These are phyloP conservation scores for Ilyonectria sp. DNA, from an alignment of 2,329 filamentous ascomycete genomes.

Conservation along the genomic window DNA sequence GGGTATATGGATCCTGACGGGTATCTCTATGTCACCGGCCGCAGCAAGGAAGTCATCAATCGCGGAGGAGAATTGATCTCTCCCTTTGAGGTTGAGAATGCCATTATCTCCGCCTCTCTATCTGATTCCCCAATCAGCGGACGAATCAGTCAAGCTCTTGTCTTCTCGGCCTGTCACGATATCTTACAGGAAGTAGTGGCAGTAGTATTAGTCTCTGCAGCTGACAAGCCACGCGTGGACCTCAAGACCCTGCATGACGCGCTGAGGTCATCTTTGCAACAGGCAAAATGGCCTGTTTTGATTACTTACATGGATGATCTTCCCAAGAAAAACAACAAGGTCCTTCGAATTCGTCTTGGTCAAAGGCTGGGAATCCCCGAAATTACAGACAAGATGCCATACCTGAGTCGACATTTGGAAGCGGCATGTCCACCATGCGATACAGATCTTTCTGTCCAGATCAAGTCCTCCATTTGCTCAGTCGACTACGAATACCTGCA, in stretches of 20 bases:
- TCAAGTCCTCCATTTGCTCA: slow-evolving; percentile 53
- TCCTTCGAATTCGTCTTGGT: slow-evolving; percentile 67
- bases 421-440: slow-evolving; percentile 65
- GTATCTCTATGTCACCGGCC: slow-evolving; percentile 68
- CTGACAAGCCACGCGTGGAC: slow-evolving; percentile 59
- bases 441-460: slow-evolving; percentile 59
- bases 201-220: slow-evolving; percentile 65
- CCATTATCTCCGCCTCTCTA: slow-evolving; percentile 63
- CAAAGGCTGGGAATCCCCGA: slow-evolving; percentile 62
- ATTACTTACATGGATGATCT: slow-evolving; percentile 70
- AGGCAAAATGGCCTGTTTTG: slow-evolving; percentile 67
- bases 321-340: slow-evolving; percentile 71
- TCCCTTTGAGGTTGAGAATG: slow-evolving; percentile 72
- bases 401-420: slow-evolving; percentile 64
- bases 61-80: slow-evolving; percentile 72
- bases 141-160: slow-evolving; percentile 64
- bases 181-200: slow-evolving; percentile 71
- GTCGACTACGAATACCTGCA: slow-evolving; percentile 51
- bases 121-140: slow-evolving; percentile 61
- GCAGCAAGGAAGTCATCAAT: slow-evolving; percentile 71
- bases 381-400: slow-evolving; percentile 61
- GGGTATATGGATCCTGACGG: slow-evolving; percentile 66
- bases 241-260: slow-evolving; percentile 64
- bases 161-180: slow-evolving; percentile 67
- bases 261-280: slow-evolving; percentile 63